Base-by-base conservation (phyloP, 345 rosid species). In the Reutealis trisperma region DNA sequence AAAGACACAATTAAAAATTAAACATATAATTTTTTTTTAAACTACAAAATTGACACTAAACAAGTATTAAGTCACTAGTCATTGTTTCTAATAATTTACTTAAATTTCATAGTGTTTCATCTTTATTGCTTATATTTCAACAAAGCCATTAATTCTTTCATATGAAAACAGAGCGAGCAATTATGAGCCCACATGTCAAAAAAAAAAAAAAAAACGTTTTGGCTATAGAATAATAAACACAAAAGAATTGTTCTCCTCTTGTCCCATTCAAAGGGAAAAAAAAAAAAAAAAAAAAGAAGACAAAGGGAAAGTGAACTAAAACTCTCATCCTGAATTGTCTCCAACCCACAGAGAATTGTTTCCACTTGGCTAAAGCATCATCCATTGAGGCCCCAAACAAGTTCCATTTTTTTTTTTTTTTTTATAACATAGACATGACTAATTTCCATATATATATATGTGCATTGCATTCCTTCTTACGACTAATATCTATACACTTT, bases 131-230 rank as follows among this genome's bases (percentile, higher is more conserved):
- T 37, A 64, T 64, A 19, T 16, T 32, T 64, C 25, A 34, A 37
- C 11, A 3, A 64, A 64, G 12, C 47, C n/a, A 64, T 4, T 47
- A 41, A 45, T 2, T 14, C n/a, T 37, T 37, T 37, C 6, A 71
- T 2, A 49, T 10, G 65, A 51, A 52, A 80, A 66, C 47, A 52
- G 6, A 69, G 78, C 42, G 62, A 66, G 75, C 75, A 79, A 76
- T 60, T 63, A 79, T 16, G 79, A 73, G 73, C 71, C 77, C 81
- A 76, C 84, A 55, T 74, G 83, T 79, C 81, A 27, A 37, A 41
- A 14, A 70, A 42, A 70, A 58, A 79, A 27, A 37, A 41, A 14
- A 70, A 42, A 70, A 58, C 63, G 61, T 63, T 67, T 65, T 55
- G 22, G 68, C 69, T 63, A 30, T 4, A 42, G 73, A 73, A 78